Evolutionary conservation across 2,329 filamentous ascomycete genomes (phyloP).

Genomic region (Cercospora nicotianae): DNA sequence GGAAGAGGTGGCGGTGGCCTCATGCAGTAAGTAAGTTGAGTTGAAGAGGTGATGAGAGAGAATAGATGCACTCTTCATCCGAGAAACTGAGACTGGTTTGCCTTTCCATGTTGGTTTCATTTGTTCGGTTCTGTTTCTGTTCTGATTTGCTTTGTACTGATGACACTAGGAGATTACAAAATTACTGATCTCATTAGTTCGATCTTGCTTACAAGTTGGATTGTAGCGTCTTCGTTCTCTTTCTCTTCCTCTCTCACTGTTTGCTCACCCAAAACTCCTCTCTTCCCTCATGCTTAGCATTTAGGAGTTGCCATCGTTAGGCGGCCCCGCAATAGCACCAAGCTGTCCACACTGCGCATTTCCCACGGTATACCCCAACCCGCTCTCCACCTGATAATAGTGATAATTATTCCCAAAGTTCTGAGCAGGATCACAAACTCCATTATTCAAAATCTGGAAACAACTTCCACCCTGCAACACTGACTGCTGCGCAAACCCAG

Average conservation of each 20-base stretch:
- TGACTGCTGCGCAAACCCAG: conserved; percentile 11
- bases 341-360: conserved; percentile 18
- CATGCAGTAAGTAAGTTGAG: not conserved
- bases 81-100: not conserved
- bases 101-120: not conserved
- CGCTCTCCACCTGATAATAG: conserved; percentile 9
- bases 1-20: not conserved
- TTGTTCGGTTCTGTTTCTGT: not conserved
- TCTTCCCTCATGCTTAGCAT: too few relatives aligned
- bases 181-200: not conserved
- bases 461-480: not conserved
- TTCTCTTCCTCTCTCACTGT: not conserved
- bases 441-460: conserved; percentile 10
- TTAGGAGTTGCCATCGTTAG: not conserved
- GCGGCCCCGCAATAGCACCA: not conserved
- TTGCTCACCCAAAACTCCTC: not conserved
- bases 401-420: conserved; percentile 11
- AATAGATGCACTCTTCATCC: not conserved
- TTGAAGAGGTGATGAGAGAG: not conserved
- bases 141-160: not conserved
- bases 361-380: conserved; percentile 12
- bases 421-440: not conserved
- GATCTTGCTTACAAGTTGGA: not conserved
- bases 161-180: not conserved
- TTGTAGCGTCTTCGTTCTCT: not conserved